phyloP scores from a whole-genome alignment of 2,329 filamentous ascomycete species.

The Beauveria asiatica region DNA sequence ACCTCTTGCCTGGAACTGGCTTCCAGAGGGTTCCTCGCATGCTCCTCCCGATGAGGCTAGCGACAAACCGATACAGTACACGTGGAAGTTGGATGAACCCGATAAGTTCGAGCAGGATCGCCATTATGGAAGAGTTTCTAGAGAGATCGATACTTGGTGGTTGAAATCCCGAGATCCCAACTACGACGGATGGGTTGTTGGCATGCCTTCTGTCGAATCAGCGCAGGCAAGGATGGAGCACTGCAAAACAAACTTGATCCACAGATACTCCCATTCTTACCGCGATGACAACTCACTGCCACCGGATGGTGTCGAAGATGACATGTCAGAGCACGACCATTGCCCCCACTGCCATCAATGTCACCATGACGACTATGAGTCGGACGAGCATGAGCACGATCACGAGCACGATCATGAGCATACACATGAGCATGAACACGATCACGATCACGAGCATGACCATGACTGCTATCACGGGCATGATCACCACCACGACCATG shows the following conservation, averaged over 20 bases:
- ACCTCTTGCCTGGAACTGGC: constrained; percentile 48
- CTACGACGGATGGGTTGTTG: constrained; percentile 48
- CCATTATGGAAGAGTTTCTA: constrained; percentile 51
- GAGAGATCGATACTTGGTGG: constrained; percentile 60
- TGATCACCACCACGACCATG: constrained; percentile 25
- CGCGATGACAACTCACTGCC: constrained; percentile 32
- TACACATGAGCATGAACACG: constrained; percentile 11
- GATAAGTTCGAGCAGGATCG: constrained; percentile 53
- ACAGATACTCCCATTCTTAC: constrained; percentile 42
- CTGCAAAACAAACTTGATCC: constrained; percentile 51
- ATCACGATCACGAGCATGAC: constrained; percentile 13
- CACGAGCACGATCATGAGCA: constrained; percentile 23
- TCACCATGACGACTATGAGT: constrained; percentile 35
- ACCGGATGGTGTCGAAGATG: constrained; percentile 29
- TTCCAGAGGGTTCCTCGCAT: constrained; percentile 30
- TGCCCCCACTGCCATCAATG: constrained; percentile 15
- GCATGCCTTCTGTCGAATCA: constrained; percentile 52
- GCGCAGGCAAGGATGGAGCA: constrained; percentile 48
- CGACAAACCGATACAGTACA: constrained; percentile 36
- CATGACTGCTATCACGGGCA: constrained; percentile 19
- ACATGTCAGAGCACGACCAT: constrained; percentile 29
- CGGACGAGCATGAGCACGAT: constrained; percentile 41
- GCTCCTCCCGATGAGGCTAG: constrained; percentile 26
- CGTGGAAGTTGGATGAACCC: constrained; percentile 42
- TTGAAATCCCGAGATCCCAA: constrained; percentile 51